Base-by-base conservation (phyloP, 768 basidiomycete species). In the Cytidiella melzeri region DNA sequence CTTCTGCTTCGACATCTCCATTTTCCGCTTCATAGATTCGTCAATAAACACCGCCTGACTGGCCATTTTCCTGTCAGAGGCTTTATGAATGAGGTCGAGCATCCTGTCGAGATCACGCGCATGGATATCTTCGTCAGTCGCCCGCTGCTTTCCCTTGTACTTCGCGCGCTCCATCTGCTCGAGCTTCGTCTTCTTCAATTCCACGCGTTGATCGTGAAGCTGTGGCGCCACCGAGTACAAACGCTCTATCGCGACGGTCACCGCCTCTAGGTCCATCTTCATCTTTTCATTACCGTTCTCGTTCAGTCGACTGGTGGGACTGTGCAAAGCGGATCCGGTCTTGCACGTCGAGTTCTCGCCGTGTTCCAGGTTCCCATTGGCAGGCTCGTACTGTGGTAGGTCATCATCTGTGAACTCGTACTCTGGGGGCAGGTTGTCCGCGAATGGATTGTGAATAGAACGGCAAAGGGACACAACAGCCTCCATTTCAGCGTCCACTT, bases 141-240 rank as follows among this genome's bases (percentile, higher is more conserved):
- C 73, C 55, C 79, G 80, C 38, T 68, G 68, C 60, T 74, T 74
- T 23, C 74, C 74, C 57, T 73, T 71, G 56, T 34, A 55, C 53
- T 6, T 55, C 4, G 87, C 90, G 39, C 76, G 75, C 65, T 90
- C 87, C 71, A 92, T 77, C 65, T 91, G 77, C 11, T 77, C 76
- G 12, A 83, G 57, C 61, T 90, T 87, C 21, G 79, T 69, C 4
- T 74, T 75, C 58, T 84, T 84, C 40, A 95, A 77, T 63, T 94
- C 93, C n/a, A 89, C 92, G 1, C 96, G 81, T 65, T 99, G 95
- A 62, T 94, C 86, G 51, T 86, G 80, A 37, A 97, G 67, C 63
- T 95, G 93, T 1, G 95, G 94, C 0, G 92, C 82, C 25, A 85
- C 87, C 6, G 78, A 65, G 64, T 96, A 91, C 10, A 97, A 69